Evolutionary conservation across 2,329 filamentous ascomycete genomes (phyloP), one percentile per base, ranked within the genome.

Genomic region (Hypoxylon sp.): DNA sequence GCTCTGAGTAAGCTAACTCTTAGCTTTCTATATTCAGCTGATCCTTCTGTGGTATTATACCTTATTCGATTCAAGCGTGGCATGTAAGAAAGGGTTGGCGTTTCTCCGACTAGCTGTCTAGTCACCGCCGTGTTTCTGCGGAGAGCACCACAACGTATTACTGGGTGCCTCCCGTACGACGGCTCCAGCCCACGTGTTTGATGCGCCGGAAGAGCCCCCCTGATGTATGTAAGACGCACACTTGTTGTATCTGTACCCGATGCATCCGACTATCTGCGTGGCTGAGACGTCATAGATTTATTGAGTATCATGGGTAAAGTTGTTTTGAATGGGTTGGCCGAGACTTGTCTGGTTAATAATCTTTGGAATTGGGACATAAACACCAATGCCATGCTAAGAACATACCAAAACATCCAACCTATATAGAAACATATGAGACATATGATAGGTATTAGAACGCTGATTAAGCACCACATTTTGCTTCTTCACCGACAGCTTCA

Each of bases 101-200:
- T 34, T 41, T 30, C 45, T 45, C 56, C 49, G 41, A 53, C 30
- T 59, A 30, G n/a, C n/a, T n/a, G n/a, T 25, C 6, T 48, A 13
- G 55, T 56, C 62, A 57, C 63, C 63, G 46, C 45, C 58, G 45
- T 25, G 38, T 65, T 51, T 38, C 38, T 66, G 56, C 57, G 58
- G 48, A 67, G 61, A 43, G 34, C 49, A 65, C 60, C 23, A 30
- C 55, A 19, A 17, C 9, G 57, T 61, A 56, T 59, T 50, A 61
- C 58, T 51, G 43, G 58, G 11, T 57, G 51, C 46, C 38, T 43
- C 53, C 41, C 38, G 61, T 68, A 52, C 57, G 43, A 65, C 63
- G 46, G 58, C 48, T 60, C 30, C 46, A 43, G 43, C 68, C 68
- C 68, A 68, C 68, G 68, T 70, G 68, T 70, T 61, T 68, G 57